phyloP scores from a whole-genome alignment of 2,329 filamentous ascomycete species.

The Colletotrichum graminicola region DNA sequence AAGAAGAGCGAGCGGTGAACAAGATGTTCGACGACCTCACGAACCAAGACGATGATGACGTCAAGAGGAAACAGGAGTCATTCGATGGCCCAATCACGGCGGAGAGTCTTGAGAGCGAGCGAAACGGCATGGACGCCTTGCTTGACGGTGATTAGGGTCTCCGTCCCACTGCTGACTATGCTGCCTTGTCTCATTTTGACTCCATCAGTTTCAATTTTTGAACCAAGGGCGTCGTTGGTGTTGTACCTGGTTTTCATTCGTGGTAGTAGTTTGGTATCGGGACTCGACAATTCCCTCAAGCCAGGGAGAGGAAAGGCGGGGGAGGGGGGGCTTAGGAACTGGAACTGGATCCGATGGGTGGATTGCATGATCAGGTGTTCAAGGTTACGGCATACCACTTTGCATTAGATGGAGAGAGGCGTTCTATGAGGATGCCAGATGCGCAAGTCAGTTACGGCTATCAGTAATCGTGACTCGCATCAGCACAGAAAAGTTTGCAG shows the following conservation, averaged over 20 bases:
- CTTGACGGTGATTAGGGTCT: conserved; percentile 56
- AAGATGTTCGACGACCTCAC: conserved; percentile 70
- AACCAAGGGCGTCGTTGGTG: neutral
- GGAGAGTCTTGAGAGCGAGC: conserved; percentile 59
- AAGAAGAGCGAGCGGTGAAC: conserved; percentile 63
- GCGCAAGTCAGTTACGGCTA: conserved; percentile 14
- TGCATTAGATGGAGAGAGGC: conserved; percentile 37
- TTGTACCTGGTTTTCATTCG: neutral
- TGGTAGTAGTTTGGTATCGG: conserved; percentile 14
- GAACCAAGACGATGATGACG: conserved; percentile 64
- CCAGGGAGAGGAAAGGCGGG: too few relatives aligned
- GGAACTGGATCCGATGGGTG: neutral
- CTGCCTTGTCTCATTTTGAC: neutral
- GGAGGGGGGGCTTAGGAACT: neutral
- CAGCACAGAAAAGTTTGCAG: conserved; percentile 2
- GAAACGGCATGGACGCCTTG: conserved; percentile 61
- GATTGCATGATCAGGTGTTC: conserved; percentile 29
- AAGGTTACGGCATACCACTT: conserved; percentile 35
- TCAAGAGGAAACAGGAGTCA: conserved; percentile 56
- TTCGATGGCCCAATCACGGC: conserved; percentile 54
- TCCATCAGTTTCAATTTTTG: neutral
- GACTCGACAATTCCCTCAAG: neutral
- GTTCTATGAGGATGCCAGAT: conserved; percentile 28
- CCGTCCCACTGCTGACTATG: conserved; percentile 7
- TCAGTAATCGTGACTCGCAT: conserved; percentile 11